Base-by-base conservation (phyloP, 345 rosid genomes). In the Salix arbutifolia region DNA sequence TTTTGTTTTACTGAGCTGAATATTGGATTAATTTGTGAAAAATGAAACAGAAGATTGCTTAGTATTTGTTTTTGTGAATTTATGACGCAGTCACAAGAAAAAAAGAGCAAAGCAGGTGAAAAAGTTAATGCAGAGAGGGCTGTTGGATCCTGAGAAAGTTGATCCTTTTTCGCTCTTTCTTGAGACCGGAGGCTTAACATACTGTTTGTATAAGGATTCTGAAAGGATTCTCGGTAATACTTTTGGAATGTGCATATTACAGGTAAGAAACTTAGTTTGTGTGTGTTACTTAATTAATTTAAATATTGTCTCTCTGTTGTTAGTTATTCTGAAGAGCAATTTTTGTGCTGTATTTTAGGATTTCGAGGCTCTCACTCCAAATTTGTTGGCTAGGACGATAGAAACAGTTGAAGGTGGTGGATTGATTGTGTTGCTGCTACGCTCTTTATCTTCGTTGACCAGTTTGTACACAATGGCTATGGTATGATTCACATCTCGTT, bases 351-450 rank as follows among this genome's bases (percentile, higher is more conserved):
- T 31, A 69, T 69, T 71, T 70, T 85, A 95, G 99, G 99, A 96
- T 81, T 96, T 96, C 85, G 98, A 93, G 86, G 99, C 99, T 37
- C 75, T 96, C 79, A 93, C 99, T 46, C 99, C 98, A 30, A 96
- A 96, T 88, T 90, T 96, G 40, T 85, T 93, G 70, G 99, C 98
- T 26, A 93, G 99, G 81, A 96, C 99, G 5, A 90, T 93, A 72
- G 99, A 96, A 83, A 96, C 99, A 25, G 99, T 96, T 68, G 91
- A 96, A 81, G 99, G 99, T 73, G 99, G 98, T 64, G 99, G 99
- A 69, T 70, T 96, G 78, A 83, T 96, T 81, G 84, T 96, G 16
- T 79, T 96, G 82, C 80, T 96, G 78, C 87, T 96, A 18, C 92
- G 92, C 37, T 91, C 97, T 76, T 96, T 96, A 64, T 78, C 90